phyloP scores from a whole-genome alignment of 208 protist genomes.

The Vickermania spadyakhi region DNA sequence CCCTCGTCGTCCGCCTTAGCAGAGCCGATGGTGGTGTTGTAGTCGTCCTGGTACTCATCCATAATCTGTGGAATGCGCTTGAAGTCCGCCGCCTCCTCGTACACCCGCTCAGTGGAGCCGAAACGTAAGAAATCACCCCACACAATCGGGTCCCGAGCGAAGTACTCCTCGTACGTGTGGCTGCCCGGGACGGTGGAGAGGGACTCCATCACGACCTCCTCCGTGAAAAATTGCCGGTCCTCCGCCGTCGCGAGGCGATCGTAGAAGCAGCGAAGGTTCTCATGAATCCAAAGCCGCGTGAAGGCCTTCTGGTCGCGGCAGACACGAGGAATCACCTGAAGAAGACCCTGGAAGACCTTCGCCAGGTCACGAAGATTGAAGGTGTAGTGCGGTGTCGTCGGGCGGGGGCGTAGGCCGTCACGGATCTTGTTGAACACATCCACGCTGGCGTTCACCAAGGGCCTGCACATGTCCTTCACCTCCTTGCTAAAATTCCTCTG shows the following conservation, averaged over 20 bases:
- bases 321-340: slow-evolving; percentile 85
- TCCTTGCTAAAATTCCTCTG: slow-evolving; percentile 78
- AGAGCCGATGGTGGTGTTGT: slow-evolving; percentile 60
- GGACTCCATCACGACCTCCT: slow-evolving; percentile 85
- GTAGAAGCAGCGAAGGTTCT: slow-evolving; percentile 94
- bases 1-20: slow-evolving; percentile 14
- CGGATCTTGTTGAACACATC: slow-evolving; percentile 91
- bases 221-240: slow-evolving; percentile 89
- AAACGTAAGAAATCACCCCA: slow-evolving; percentile 94
- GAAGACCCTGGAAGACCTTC: slow-evolving; percentile 94
- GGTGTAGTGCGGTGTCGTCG: slow-evolving; percentile 97
- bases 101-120: slow-evolving; percentile 74
- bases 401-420: slow-evolving; percentile 91
- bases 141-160: slow-evolving; percentile 67
- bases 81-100: slow-evolving; percentile 84
- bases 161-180: slow-evolving; percentile 40
- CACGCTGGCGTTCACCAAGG: slow-evolving; percentile 80
- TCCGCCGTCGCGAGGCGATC: slow-evolving; percentile 94
- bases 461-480: slow-evolving; percentile 46
- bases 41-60: slow-evolving; percentile 91
- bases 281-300: slow-evolving; percentile 93
- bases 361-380: slow-evolving; percentile 98
- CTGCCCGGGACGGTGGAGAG: slow-evolving; percentile 57
- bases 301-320: slow-evolving; percentile 53
- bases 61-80: slow-evolving; percentile 61